These are phyloP conservation scores for Podaxis sp. DNA, from an alignment of 768 basidiomycete genomes.

Conservation along the genomic window DNA sequence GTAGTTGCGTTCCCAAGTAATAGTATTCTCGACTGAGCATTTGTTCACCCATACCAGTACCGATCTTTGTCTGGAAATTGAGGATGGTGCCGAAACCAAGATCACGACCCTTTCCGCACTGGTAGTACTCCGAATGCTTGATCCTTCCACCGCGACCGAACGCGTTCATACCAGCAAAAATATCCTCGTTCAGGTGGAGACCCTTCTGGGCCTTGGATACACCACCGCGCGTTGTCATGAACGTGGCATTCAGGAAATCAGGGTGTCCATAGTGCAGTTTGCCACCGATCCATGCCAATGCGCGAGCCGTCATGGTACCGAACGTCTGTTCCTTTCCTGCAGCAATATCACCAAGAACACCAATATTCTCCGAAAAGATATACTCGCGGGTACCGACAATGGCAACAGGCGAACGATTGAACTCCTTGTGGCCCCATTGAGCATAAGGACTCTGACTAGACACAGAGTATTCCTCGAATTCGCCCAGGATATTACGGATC, in stretches of 20 bases:
- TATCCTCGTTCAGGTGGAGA: slow-evolving; percentile 98
- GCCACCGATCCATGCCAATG: slow-evolving; percentile 95
- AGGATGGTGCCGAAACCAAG: slow-evolving; percentile 98
- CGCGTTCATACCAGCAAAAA: slow-evolving; percentile 99
- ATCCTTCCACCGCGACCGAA: slow-evolving; percentile 97
- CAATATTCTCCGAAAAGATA: slow-evolving; percentile 99
- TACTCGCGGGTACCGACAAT: slow-evolving; percentile 99
- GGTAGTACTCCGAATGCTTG: slow-evolving; percentile 99
- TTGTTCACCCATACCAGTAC: slow-evolving; percentile 99
- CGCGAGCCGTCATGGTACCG: slow-evolving; percentile 96
- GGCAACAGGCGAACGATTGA: slow-evolving; percentile 86
- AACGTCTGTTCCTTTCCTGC: slow-evolving; percentile 99
- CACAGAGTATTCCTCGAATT: slow-evolving; percentile 92
- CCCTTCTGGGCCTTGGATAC: slow-evolving; percentile 99
- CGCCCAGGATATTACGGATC: slow-evolving; percentile 95
- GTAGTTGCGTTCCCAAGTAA: slow-evolving; percentile 96
- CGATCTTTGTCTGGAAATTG: slow-evolving; percentile 99
- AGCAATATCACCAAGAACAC: slow-evolving; percentile 97
- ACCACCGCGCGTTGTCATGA: slow-evolving; percentile 98
- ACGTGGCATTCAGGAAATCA: slow-evolving; percentile 96
- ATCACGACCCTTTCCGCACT: slow-evolving; percentile 99
- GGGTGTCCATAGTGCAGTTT: slow-evolving; percentile 99
- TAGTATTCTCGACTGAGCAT: slow-evolving; percentile 99
- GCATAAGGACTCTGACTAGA: slow-evolving; percentile 95
- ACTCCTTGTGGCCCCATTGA: slow-evolving; percentile 94